Conservation (phyloP, 2,329 filamentous ascomycete species). For the Fusarium armeniacum region DNA sequence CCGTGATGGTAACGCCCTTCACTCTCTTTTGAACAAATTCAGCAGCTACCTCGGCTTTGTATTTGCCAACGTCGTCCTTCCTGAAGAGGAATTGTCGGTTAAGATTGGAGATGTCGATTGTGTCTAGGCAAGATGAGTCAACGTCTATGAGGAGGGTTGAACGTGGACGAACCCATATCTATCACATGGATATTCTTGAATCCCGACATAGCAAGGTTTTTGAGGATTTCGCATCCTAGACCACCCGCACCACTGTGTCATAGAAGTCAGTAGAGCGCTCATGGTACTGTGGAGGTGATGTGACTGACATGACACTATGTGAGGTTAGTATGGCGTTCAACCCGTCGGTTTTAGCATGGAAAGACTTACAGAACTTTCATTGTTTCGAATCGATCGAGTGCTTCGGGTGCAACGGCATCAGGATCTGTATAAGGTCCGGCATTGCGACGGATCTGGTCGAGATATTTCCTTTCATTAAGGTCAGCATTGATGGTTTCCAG, state of each 20-base stretch:
- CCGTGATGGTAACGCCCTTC: constrained; percentile 90
- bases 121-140: constrained; percentile 70
- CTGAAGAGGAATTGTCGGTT: constrained; percentile 98
- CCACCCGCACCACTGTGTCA: constrained; percentile 85
- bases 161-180: constrained; percentile 83
- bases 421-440: constrained; percentile 85
- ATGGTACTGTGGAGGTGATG: constrained; percentile 22
- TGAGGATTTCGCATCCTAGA: constrained; percentile 94
- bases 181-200: constrained; percentile 99
- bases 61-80: constrained; percentile 89
- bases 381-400: constrained; percentile 70
- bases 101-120: constrained; percentile 97
- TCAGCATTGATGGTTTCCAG: constrained; percentile 20
- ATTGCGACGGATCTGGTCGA: constrained; percentile 83
- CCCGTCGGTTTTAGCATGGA: neutral
- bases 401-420: constrained; percentile 66
- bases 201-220: constrained; percentile 93
- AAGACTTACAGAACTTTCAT: constrained; percentile 80
- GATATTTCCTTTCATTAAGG: constrained; percentile 75
- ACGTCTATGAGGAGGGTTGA: neutral
- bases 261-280: constrained; percentile 32
- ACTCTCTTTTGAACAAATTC: constrained; percentile 91
- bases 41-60: constrained; percentile 93
- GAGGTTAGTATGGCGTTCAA: constrained; percentile 29
- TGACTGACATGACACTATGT: constrained; percentile 65